phyloP scores from a whole-genome alignment of 345 rosid species.

The Eucalyptus pauciflora region DNA sequence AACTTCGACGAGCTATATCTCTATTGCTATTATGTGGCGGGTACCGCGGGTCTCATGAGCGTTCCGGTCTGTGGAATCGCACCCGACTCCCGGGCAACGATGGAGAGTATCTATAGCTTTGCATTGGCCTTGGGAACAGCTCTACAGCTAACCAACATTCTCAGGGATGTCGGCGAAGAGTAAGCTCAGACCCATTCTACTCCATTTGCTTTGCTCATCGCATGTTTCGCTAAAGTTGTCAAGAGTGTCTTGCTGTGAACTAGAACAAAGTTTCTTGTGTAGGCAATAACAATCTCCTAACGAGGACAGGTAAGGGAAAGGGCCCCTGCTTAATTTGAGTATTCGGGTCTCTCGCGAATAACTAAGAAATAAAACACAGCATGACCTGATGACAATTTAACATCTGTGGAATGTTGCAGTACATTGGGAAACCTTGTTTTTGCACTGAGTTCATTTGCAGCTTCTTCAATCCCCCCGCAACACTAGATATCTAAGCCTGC shows the following conservation, averaged over 20 bases:
- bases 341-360: neutral
- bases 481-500: neutral
- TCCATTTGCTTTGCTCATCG: neutral
- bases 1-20: conserved; percentile 41
- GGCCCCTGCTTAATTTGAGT: neutral
- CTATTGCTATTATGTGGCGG: conserved; percentile 39
- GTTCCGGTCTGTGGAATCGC: conserved; percentile 6
- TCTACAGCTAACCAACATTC: conserved; percentile 45
- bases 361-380: neutral
- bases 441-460: neutral
- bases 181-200: conserved; percentile 1
- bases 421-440: neutral
- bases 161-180: conserved; percentile 53
- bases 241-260: neutral
- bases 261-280: neutral
- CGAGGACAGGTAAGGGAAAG: neutral
- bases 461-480: neutral
- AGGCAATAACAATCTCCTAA: neutral
- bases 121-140: conserved; percentile 22
- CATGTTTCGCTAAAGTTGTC: neutral
- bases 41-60: conserved; percentile 21
- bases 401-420: neutral
- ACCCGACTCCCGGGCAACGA: neutral
- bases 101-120: neutral
- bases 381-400: neutral